Base-by-base conservation (phyloP, 192 early-diverging fungal genomes). In the Backusella morwellensis region DNA sequence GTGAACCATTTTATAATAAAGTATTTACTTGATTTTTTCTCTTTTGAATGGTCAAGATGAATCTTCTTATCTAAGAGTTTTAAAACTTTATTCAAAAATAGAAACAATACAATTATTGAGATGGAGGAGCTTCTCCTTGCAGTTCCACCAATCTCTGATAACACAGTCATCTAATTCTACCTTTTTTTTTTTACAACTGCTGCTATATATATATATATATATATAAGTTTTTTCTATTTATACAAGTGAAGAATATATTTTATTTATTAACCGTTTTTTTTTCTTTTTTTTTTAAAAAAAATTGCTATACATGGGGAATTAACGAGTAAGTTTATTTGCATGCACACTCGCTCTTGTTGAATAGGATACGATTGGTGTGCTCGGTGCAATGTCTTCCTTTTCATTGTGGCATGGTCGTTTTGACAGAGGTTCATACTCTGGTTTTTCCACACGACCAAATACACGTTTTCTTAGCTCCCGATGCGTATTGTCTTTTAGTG, bases 131-230 rank as follows among this genome's bases (percentile, higher is more conserved):
- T 78, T 35, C 52, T 84, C 77, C 67, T 82, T 72, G n/a, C 75
- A 76, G 21, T 71, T 50, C 81, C 83, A 86, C 76, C 79, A 86
- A 47, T 78, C 73, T 15, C 70, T 72, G n/a, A 86, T 41, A 19
- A 77, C 68, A 32, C 1, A 32, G 29, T 32, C 29, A 32, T 32
- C 1, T 32, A 32, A 1, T 32, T 32, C 1, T 2, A 32, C 29
- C 29, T 32, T 32, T 32, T 29, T 29, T 29, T 29, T 29, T 29
- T 29, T 29, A n/a, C n/a, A n/a, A n/a, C n/a, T n/a, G n/a, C n/a
- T n/a, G n/a, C n/a, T n/a, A n/a, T n/a, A n/a, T n/a, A n/a, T n/a
- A n/a, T n/a, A n/a, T n/a, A n/a, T n/a, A n/a, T n/a, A n/a, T n/a
- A n/a, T n/a, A n/a, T n/a, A n/a, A n/a, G n/a, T n/a, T n/a, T n/a